phyloP scores from a whole-genome alignment of 2,329 filamentous ascomycete genomes.

The Colletotrichum liaoningense region DNA sequence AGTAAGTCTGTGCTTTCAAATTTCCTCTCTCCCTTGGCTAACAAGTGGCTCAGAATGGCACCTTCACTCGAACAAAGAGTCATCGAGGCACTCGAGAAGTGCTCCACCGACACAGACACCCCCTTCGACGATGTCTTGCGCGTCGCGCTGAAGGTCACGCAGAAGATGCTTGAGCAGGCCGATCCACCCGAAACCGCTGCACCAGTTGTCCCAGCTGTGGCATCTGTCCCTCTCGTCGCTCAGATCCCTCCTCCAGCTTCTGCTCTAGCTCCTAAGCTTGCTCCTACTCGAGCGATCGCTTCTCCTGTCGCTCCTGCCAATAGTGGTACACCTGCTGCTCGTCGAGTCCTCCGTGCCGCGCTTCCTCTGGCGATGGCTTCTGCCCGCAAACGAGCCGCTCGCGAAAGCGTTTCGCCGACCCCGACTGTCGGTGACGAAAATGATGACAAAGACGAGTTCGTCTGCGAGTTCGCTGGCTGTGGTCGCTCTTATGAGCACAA shows the following conservation, averaged over 20 bases:
- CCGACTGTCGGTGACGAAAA: background rate
- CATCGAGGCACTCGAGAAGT: background rate
- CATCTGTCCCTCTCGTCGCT: background rate
- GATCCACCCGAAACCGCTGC: background rate
- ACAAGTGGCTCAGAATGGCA: background rate
- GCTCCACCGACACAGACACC: background rate
- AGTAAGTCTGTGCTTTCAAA: too few species aligned
- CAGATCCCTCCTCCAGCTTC: background rate
- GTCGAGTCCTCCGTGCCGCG: background rate
- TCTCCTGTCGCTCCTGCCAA: background rate
- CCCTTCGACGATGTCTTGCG: background rate
- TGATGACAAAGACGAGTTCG: background rate
- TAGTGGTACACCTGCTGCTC: background rate
- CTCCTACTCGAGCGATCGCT: too few species aligned
- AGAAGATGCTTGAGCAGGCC: background rate
- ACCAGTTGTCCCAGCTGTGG: rapidly evolving
- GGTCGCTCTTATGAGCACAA: background rate
- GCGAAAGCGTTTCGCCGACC: background rate
- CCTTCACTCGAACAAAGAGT: background rate
- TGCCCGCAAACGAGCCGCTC: background rate
- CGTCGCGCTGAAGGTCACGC: background rate
- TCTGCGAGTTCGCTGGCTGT: background rate
- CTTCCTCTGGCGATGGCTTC: background rate
- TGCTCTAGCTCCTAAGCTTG: too few species aligned
- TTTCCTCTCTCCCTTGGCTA: too few species aligned